Evolutionary conservation across 306 rosid genomes (phyloP).

Genomic region (Vachellia collinsii): DNA sequence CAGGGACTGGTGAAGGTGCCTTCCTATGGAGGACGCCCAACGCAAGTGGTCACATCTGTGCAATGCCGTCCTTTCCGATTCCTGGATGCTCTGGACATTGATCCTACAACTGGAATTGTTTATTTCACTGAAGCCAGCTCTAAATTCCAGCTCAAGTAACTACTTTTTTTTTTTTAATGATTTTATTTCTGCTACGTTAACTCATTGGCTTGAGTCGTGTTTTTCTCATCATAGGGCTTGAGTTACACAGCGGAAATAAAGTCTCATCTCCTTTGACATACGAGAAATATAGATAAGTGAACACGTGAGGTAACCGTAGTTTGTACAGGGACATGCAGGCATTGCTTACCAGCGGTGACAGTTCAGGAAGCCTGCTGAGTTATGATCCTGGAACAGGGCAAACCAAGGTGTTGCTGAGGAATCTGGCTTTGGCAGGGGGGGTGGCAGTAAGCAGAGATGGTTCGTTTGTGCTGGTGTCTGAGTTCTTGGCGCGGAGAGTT

Average conservation of each 20-base stretch:
- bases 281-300: too few relatives aligned
- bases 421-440: conserved; percentile 47
- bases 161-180: too few relatives aligned
- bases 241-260: too few relatives aligned
- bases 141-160: conserved; percentile 40
- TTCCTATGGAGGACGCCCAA: conserved; percentile 40
- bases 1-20: conserved; percentile 33
- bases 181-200: too few relatives aligned
- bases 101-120: conserved; percentile 48
- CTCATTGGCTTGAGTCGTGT: too few relatives aligned
- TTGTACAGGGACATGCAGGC: conserved; percentile 35
- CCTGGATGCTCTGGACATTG: conserved; percentile 43
- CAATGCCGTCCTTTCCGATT: conserved; percentile 30
- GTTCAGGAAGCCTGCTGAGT: conserved; percentile 47
- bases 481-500: conserved; percentile 31
- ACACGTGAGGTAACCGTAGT: too few relatives aligned
- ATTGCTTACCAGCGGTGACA: conserved; percentile 31
- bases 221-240: too few relatives aligned
- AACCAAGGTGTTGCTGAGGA: conserved; percentile 41
- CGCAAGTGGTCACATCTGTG: not conserved
- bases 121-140: conserved; percentile 50
- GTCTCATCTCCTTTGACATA: too few relatives aligned
- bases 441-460: conserved; percentile 49
- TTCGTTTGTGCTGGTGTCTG: conserved; percentile 45
- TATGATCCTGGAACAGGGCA: conserved; percentile 43